Percentiles rank a stretch among this genome's conserved stretches.
Evolutionary conservation across 169 alveolate genomes (phyloP).

Genomic region (Plasmodium fragile): DNA sequence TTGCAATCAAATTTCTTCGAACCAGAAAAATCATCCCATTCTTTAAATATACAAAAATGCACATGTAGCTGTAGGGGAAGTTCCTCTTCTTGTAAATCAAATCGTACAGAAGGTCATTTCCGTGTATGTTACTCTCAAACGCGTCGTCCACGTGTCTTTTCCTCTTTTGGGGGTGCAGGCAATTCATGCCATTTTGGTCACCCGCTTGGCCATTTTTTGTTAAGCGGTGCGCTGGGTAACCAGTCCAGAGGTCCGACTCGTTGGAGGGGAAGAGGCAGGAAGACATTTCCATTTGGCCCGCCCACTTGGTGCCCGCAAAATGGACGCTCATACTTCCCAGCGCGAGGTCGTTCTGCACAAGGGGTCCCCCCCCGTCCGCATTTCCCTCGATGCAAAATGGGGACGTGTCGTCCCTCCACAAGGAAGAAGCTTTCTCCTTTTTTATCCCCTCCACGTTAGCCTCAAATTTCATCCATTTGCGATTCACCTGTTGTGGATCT

Average conservation of each 20-base stretch:
- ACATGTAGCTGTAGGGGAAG: conserved; percentile 56
- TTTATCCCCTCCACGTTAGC: not conserved
- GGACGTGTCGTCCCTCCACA: not conserved
- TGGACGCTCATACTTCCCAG: not conserved
- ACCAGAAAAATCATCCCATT: conserved; percentile 48
- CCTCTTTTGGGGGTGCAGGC: not conserved
- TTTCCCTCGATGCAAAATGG: not conserved
- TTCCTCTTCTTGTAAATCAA: conserved; percentile 10
- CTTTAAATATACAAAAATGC: conserved; percentile 30
- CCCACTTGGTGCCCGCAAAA: not conserved
- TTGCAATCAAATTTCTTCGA: conserved; percentile 25
- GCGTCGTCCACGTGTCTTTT: not conserved
- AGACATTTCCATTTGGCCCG: not conserved
- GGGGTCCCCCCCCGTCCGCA: not conserved
- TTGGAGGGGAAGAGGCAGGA: not conserved
- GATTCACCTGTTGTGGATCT: not conserved
- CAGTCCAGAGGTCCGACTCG: not conserved
- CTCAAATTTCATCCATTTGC: not conserved
- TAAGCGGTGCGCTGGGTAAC: not conserved
- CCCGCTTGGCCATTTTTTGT: not conserved
- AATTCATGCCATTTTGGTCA: not conserved
- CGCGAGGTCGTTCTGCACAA: not conserved
- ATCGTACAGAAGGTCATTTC: conserved; percentile 39
- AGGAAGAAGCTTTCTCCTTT: not conserved
- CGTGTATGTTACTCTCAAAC: conserved; percentile 8